Percentiles rank a stretch among this genome's conserved stretches.
phyloP scores from a whole-genome alignment of 345 rosid genomes.

The Adansonia digitata region DNA sequence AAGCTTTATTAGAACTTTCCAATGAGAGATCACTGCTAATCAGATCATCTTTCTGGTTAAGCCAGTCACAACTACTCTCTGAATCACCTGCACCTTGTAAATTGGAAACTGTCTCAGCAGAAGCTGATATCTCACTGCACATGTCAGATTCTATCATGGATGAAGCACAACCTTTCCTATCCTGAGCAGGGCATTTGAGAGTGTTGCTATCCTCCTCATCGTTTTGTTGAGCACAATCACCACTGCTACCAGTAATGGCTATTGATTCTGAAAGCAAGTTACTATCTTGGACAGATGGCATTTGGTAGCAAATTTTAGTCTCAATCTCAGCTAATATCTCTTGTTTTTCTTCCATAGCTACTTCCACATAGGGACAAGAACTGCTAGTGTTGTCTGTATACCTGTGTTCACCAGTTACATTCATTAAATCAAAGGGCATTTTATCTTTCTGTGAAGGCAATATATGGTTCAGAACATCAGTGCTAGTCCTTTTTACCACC shows the following conservation, averaged over 20 bases:
- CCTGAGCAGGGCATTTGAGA: background rate
- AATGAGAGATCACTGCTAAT: conserved; percentile 19
- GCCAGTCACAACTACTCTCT: conserved; percentile 9
- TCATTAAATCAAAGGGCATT: background rate
- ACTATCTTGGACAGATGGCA: background rate
- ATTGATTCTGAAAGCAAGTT: conserved; percentile 4
- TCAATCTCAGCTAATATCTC: conserved; percentile 5
- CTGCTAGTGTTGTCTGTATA: conserved; percentile 5
- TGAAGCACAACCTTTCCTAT: conserved; percentile 19
- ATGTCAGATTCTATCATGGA: conserved; percentile 21
- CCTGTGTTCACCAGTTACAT: conserved; percentile 5
- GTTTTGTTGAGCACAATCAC: background rate
- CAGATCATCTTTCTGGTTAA: conserved; percentile 13
- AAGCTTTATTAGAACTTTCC: conserved; percentile 17
- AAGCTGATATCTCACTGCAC: conserved; percentile 22
- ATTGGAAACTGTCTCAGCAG: conserved; percentile 14
- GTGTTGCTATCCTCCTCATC: conserved; percentile 8
- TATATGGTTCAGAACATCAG: background rate
- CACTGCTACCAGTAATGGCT: background rate
- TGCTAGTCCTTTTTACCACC: background rate
- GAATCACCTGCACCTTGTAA: conserved; percentile 16
- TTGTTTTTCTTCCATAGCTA: conserved; percentile 12
- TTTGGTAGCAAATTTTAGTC: background rate
- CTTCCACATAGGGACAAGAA: conserved; percentile 2
- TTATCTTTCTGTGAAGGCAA: background rate